Percentiles rank a stretch among this genome's conserved stretches.
Conservation (phyloP, 371 early-diverging fungal species). For the Zopfochytrium polystomum region DNA sequence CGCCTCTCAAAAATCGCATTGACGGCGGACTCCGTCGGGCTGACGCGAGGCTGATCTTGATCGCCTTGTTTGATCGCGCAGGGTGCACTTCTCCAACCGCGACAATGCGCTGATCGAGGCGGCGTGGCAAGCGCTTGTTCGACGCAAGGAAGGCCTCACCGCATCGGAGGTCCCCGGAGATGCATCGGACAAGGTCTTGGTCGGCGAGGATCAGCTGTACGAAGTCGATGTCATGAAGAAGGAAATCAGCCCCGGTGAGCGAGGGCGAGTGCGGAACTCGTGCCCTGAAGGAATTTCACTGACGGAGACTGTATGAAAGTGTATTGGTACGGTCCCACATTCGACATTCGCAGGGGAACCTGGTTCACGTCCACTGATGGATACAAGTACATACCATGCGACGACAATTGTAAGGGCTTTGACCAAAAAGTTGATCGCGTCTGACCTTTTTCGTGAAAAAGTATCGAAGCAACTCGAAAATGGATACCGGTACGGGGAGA, state of each 20-base stretch:
- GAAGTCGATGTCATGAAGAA: slow-evolving; percentile 71
- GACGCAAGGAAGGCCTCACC: not conserved
- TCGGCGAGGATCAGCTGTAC: slow-evolving; percentile 69
- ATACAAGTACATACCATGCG: slow-evolving; percentile 70
- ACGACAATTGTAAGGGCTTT: slow-evolving; percentile 53
- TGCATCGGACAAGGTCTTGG: slow-evolving; percentile 20
- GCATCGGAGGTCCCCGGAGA: not conserved
- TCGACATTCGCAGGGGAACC: slow-evolving; percentile 74
- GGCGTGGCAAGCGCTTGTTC: slow-evolving; percentile 22
- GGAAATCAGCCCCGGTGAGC: slow-evolving; percentile 62
- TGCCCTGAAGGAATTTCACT: slow-evolving; percentile 3
- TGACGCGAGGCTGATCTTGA: too few relatives aligned
- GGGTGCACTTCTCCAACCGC: slow-evolving; percentile 35
- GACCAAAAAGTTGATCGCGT: not conserved
- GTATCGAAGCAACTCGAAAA: slow-evolving; percentile 74
- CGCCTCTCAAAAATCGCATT: not conserved
- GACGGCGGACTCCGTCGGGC: too few relatives aligned
- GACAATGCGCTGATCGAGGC: slow-evolving; percentile 43
- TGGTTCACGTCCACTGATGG: slow-evolving; percentile 75
- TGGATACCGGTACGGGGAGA: slow-evolving; percentile 65
- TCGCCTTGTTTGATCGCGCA: too few relatives aligned
- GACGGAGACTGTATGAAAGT: slow-evolving; percentile 37
- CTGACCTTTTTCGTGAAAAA: not conserved
- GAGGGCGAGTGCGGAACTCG: not conserved
- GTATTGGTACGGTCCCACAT: slow-evolving; percentile 79